A percentile compares a stretch with the other conserved stretches of the same genome.
These are phyloP conservation scores for Begonia loranthoides DNA, from an alignment of 306 rosid genomes.

Conservation along the genomic window DNA sequence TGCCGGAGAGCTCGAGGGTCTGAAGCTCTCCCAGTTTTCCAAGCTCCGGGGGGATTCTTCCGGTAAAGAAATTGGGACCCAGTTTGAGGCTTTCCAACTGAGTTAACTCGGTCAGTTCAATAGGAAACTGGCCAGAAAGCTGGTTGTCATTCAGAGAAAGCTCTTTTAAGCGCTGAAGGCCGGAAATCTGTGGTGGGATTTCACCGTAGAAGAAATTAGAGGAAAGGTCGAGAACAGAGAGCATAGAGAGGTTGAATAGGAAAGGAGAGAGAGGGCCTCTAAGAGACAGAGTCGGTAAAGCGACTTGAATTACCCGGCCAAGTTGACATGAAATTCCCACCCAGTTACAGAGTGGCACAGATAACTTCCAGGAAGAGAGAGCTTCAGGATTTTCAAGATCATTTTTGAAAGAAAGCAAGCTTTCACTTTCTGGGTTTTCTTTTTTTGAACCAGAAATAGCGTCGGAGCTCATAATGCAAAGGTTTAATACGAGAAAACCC, in stretches of 20 bases:
- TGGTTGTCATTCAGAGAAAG: conserved; percentile 25
- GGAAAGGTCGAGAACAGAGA: conserved; percentile 51
- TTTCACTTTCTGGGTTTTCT: conserved; percentile 25
- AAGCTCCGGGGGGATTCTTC: conserved; percentile 44
- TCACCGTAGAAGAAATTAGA: conserved; percentile 45
- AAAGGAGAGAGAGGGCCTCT: conserved; percentile 33
- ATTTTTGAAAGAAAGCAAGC: conserved; percentile 56
- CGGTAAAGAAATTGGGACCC: conserved; percentile 40
- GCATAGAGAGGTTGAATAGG: conserved; percentile 32
- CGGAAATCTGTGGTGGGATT: conserved; percentile 30
- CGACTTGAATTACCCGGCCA: conserved; percentile 55
- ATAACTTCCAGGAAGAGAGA: conserved; percentile 42
- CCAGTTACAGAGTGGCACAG: conserved; percentile 62
- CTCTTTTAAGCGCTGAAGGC: conserved; percentile 19
- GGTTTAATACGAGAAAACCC: conserved; percentile 10
- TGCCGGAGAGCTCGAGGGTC: conserved; percentile 61
- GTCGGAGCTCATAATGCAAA: conserved; percentile 4
- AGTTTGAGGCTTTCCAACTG: conserved; percentile 39
- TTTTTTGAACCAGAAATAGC: conserved; percentile 9
- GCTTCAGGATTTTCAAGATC: conserved; percentile 29
- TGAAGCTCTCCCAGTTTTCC: conserved; percentile 24
- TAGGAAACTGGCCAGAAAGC: conserved; percentile 27
- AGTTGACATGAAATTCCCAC: conserved; percentile 51
- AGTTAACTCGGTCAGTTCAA: conserved; percentile 22
- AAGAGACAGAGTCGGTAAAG: conserved; percentile 39